Conservation (phyloP, 1,284 basidiomycete genomes). For the Xerocomus nothofagi region DNA sequence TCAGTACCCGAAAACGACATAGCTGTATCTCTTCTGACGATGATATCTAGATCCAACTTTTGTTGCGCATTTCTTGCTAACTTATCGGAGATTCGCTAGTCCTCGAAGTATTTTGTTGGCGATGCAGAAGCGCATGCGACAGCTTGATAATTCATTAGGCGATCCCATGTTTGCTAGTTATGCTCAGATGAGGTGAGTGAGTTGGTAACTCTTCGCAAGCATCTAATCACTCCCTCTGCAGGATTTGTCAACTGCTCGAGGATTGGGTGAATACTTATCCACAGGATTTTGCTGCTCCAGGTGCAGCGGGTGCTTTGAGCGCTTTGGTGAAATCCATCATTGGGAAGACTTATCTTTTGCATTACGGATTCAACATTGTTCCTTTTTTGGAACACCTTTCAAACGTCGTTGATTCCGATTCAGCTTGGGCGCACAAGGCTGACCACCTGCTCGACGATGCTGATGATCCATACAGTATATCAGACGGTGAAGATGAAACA, state of each 20-base stretch:
- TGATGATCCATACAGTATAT: constrained; percentile 56
- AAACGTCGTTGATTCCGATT: constrained; percentile 60
- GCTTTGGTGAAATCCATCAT: constrained; percentile 76
- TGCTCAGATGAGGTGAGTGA: constrained; percentile 73
- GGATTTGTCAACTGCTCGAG: constrained; percentile 75
- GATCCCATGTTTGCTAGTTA: constrained; percentile 82
- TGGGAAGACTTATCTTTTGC: constrained; percentile 73
- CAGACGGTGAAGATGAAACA: constrained; percentile 49
- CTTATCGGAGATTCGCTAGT: constrained; percentile 75
- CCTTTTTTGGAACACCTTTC: constrained; percentile 71
- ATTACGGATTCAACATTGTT: constrained; percentile 78
- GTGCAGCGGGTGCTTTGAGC: constrained; percentile 65
- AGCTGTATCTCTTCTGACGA: constrained; percentile 11
- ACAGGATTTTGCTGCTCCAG: constrained; percentile 73
- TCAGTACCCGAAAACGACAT: constrained; percentile 35
- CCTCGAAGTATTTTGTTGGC: constrained; percentile 74
- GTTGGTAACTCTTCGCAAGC: neutral
- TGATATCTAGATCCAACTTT: constrained; percentile 61
- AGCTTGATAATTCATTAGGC: constrained; percentile 66
- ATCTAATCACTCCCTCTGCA: constrained; percentile 30
- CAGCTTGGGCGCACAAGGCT: constrained; percentile 66
- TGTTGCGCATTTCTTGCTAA: constrained; percentile 75
- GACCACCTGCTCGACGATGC: constrained; percentile 58
- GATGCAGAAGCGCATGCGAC: constrained; percentile 81
- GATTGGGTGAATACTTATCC: constrained; percentile 73